These are phyloP conservation scores for Pythium aquatile DNA, from an alignment of 352 stramenopile genomes.

Conservation along the genomic window DNA sequence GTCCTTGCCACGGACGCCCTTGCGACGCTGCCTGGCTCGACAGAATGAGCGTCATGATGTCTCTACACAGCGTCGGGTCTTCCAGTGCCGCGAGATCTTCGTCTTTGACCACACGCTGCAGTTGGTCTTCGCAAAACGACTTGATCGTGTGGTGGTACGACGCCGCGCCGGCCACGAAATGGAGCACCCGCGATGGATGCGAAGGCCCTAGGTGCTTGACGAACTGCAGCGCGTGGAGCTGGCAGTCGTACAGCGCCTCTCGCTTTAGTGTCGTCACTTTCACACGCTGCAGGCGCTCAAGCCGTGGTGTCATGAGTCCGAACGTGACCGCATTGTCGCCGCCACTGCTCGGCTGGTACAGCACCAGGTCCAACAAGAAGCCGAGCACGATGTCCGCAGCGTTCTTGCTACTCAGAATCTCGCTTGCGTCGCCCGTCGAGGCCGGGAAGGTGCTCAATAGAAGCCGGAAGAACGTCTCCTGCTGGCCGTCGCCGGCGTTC, in stretches of 20 bases:
- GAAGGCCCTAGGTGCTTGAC: constrained; percentile 35
- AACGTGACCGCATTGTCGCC: constrained; percentile 21
- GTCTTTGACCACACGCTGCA: constrained; percentile 51
- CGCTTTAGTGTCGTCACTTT: constrained; percentile 42
- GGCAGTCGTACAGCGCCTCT: constrained; percentile 54
- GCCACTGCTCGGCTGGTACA: constrained; percentile 35
- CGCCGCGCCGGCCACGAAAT: constrained; percentile 57
- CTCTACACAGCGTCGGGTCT: constrained; percentile 32
- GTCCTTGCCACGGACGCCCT: constrained; percentile 33
- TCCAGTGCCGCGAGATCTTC: constrained; percentile 54
- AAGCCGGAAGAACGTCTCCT: constrained; percentile 67
- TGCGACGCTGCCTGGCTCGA: constrained; percentile 56
- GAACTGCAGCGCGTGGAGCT: constrained; percentile 59
- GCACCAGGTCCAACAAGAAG: constrained; percentile 68
- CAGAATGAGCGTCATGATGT: constrained; percentile 55
- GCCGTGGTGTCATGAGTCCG: constrained; percentile 43
- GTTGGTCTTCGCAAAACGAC: constrained; percentile 63
- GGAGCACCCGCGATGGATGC: constrained; percentile 15
- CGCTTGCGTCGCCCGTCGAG: constrained; percentile 8
- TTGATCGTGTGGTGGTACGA: constrained; percentile 71
- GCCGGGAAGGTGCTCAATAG: constrained; percentile 48
- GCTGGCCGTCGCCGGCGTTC: constrained; percentile 36
- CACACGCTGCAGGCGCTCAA: constrained; percentile 51
- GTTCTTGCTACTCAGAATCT: constrained; percentile 3
- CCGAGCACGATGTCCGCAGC: constrained; percentile 47